Evolutionary conservation across 805 yeast species (phyloP).

Genomic region (Myxozyma sirexii): DNA sequence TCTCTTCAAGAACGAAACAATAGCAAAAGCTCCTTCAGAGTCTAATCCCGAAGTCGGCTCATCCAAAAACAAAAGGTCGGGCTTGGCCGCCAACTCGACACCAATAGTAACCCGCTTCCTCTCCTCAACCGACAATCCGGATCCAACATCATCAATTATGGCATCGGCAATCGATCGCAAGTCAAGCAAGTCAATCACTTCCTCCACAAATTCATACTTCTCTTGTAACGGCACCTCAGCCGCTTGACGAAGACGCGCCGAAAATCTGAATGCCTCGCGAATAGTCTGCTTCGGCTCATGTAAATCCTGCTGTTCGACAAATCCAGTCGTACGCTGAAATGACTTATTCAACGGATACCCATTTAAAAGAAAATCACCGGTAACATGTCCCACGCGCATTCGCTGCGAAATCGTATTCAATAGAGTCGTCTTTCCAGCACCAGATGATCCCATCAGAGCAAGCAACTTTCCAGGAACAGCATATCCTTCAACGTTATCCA

Average conservation of each 20-base stretch:
- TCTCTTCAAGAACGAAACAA: slow-evolving; percentile 62
- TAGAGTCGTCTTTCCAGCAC: slow-evolving; percentile 80
- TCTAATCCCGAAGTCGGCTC: slow-evolving; percentile 73
- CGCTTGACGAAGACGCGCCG: slow-evolving; percentile 72
- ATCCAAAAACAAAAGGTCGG: slow-evolving; percentile 62
- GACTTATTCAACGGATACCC: slow-evolving; percentile 63
- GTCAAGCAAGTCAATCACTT: slow-evolving; percentile 62
- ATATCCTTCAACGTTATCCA: slow-evolving; percentile 68
- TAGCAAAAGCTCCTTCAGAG: slow-evolving; percentile 70
- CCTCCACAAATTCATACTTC: slow-evolving; percentile 67
- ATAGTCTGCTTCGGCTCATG: slow-evolving; percentile 69
- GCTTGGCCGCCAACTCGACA: slow-evolving; percentile 68
- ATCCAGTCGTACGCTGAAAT: slow-evolving; percentile 69
- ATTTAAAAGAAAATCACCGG: slow-evolving; percentile 68
- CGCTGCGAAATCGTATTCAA: slow-evolving; percentile 72
- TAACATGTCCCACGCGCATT: slow-evolving; percentile 68
- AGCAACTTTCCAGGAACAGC: slow-evolving; percentile 73
- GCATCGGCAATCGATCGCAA: slow-evolving; percentile 71
- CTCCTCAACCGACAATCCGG: slow-evolving; percentile 66
- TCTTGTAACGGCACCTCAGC: slow-evolving; percentile 53
- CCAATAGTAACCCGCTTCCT: slow-evolving; percentile 66
- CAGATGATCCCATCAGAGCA: slow-evolving; percentile 69
- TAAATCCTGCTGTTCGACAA: slow-evolving; percentile 77
- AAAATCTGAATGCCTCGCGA: slow-evolving; percentile 68
- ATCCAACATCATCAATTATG: slow-evolving; percentile 73